Evolutionary conservation across 345 rosid species (phyloP).

Genomic region (Eucalyptus dawsonii): DNA sequence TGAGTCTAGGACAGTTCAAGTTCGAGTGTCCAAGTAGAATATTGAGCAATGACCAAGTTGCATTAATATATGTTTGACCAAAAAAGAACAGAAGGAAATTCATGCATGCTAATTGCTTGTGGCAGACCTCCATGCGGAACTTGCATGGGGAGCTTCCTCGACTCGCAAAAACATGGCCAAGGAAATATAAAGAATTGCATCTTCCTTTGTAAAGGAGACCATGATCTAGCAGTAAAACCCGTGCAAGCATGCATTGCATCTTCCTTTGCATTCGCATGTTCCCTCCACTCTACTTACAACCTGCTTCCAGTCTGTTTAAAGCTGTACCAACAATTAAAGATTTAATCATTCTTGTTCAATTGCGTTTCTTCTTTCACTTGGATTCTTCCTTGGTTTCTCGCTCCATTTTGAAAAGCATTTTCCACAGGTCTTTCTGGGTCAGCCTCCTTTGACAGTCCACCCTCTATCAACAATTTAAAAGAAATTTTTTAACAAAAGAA

Average conservation of each 20-base stretch:
- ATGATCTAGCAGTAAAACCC: neutral
- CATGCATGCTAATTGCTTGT: neutral
- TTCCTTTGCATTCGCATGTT: neutral
- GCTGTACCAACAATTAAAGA: neutral
- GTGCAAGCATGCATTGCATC: neutral
- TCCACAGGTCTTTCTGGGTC: neutral
- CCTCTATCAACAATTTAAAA: neutral
- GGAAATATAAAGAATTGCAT: neutral
- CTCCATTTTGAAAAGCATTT: neutral
- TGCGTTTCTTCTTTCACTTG: neutral
- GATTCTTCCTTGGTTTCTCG: neutral
- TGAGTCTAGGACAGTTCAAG: neutral
- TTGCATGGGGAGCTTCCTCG: neutral
- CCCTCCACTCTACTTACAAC: neutral
- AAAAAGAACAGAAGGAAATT: neutral
- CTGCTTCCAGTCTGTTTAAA: neutral
- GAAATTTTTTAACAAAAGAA: neutral
- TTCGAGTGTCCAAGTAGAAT: neutral
- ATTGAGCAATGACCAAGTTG: neutral
- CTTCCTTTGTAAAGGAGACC: neutral
- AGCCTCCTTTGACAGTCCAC: neutral
- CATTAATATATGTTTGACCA: neutral
- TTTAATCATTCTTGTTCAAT: neutral
- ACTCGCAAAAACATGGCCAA: neutral
- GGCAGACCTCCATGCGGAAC: neutral